phyloP scores from a whole-genome alignment of 352 stramenopile genomes.

The Phytophthora europaea region DNA sequence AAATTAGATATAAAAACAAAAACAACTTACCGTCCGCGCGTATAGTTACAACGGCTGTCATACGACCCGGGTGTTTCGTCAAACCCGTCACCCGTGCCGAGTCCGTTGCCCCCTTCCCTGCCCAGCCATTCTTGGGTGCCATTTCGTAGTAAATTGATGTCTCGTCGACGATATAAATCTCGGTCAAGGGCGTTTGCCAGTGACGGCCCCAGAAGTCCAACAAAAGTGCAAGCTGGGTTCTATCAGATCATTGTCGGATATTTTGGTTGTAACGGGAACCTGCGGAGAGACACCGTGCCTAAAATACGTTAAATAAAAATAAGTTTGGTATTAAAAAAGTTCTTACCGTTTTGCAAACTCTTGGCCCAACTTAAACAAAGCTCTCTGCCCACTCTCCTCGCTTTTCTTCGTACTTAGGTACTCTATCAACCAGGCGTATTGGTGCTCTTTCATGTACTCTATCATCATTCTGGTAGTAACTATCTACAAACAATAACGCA shows the following conservation, averaged over 20 bases:
- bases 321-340: background rate
- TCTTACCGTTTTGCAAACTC: too few relatives aligned
- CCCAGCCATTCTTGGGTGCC: background rate
- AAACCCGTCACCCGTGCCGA: constrained; percentile 6
- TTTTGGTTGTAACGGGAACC: constrained; percentile 11
- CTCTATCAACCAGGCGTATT: too few relatives aligned
- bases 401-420: too few relatives aligned
- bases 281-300: constrained; percentile 12
- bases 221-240: background rate
- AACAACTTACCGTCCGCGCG: constrained; percentile 10
- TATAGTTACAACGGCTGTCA: constrained; percentile 3
- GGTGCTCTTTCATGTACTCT: too few relatives aligned
- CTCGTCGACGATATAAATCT: constrained; percentile 17
- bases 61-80: constrained; percentile 7
- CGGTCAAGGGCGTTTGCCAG: background rate
- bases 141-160: constrained; percentile 12
- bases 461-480: too few relatives aligned
- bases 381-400: too few relatives aligned
- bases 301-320: constrained; percentile 1
- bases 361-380: too few relatives aligned
- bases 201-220: constrained; percentile 8
- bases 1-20: background rate
- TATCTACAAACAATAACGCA: too few relatives aligned
- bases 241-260: background rate
- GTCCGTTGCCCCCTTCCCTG: background rate